Evolutionary conservation across 2,329 filamentous ascomycete species (phyloP), one percentile per base, ranked within the genome.

Genomic region (Hirsutella minnesotensis): DNA sequence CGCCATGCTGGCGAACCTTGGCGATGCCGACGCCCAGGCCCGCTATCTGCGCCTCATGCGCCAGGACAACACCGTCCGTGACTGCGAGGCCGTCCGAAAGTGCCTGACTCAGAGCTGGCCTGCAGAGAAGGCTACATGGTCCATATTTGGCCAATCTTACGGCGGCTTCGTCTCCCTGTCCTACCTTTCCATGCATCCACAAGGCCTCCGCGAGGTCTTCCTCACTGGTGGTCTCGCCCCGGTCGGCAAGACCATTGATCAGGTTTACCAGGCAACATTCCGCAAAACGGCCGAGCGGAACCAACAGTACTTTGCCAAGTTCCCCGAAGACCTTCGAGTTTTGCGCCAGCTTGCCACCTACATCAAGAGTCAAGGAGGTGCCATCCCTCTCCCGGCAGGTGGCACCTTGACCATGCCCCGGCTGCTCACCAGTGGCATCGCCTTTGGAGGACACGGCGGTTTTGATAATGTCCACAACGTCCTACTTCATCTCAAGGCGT

Each of bases 111-210:
- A 70, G 5, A 77, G 80, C 41, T 84, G 79, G 53, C 79, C 83
- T 0, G 67, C 74, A 19, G 76, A 82, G 39, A 79, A 83, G 57
- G 76, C 79, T 58, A 80, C 81, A 57, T 95, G 89, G 90, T 83
- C 80, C 45, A 74, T 92, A 24, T 82, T 94, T 48, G 90, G 90
- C 9, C 90, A 95, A 64, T 89, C 83, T 15, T 96, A 94, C 60
- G 90, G 90, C 33, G 90, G 90, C 1, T 95, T 95, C 61, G 86
- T 88, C 56, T 74, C 72, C 39, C 69, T 87, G 29, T 90, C 83
- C 8, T 96, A 95, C 60, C 73, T 96, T 15, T 92, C 84, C 3
- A 79, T 85, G 58, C 81, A 77, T 52, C 86, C 86, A 0, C 74
- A 87, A 44, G 83, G 84, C 1, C 63, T 96, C 20, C 77, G 79